Evolutionary conservation across 805 yeast genomes (phyloP).

Genomic region (Yamadazyma paraphyllophila): DNA sequence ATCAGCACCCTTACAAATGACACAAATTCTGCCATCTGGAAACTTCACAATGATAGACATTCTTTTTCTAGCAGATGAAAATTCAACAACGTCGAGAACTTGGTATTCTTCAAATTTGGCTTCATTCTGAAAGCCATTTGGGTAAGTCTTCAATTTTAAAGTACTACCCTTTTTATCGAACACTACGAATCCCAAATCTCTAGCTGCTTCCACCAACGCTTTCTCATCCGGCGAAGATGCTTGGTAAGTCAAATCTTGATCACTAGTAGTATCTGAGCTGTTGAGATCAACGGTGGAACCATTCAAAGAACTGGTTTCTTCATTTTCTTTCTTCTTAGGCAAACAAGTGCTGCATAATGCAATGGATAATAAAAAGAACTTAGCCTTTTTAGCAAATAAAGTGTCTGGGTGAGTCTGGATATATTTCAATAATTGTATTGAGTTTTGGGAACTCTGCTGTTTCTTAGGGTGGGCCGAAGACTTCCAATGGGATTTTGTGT

Average conservation of each 20-base stretch:
- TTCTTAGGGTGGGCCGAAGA: constrained; percentile 49
- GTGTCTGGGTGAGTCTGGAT: constrained; percentile 72
- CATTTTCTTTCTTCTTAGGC: constrained; percentile 50
- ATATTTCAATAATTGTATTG: constrained; percentile 65
- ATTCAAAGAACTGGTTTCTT: background rate
- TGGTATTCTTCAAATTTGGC: constrained; percentile 70
- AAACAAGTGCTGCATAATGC: constrained; percentile 90
- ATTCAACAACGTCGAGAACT: constrained; percentile 78
- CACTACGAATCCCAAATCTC: constrained; percentile 91
- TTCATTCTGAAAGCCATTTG: constrained; percentile 68
- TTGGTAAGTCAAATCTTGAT: constrained; percentile 65
- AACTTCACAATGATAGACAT: constrained; percentile 85
- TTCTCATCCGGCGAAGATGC: constrained; percentile 96
- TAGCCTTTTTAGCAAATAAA: constrained; percentile 66
- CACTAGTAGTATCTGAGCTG: constrained; percentile 7
- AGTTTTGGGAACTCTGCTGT: constrained; percentile 41
- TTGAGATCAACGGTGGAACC: background rate
- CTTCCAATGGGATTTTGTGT: constrained; percentile 39
- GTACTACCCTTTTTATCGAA: constrained; percentile 60
- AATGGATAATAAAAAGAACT: constrained; percentile 74
- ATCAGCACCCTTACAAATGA: constrained; percentile 96
- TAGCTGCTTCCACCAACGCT: constrained; percentile 90
- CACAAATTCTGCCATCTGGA: constrained; percentile 71
- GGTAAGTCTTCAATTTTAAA: constrained; percentile 73
- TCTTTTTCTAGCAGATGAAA: constrained; percentile 83